These are phyloP conservation scores for Sphaerobolus stellatus DNA, from an alignment of 1,284 basidiomycete species.

Conservation along the genomic window DNA sequence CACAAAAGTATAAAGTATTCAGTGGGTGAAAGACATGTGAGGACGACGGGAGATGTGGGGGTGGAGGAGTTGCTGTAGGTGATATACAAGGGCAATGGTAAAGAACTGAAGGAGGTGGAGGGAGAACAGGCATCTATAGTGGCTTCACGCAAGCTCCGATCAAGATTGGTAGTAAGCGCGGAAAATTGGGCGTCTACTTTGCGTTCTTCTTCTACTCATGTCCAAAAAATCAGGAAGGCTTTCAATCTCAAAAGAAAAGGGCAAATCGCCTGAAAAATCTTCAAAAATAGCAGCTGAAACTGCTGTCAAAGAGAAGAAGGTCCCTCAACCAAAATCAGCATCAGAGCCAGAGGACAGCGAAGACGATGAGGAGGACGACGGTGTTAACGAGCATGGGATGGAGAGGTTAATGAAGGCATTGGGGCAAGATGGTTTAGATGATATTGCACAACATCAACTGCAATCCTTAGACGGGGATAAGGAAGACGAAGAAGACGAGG, in stretches of 20 bases:
- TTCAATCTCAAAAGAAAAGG: background rate
- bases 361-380: conserved; percentile 57
- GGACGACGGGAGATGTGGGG: conserved; percentile 72
- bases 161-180: no score
- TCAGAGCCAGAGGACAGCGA: conserved; percentile 20
- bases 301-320: background rate
- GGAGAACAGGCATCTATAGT: no score
- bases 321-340: background rate
- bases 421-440: conserved; percentile 66
- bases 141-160: no score
- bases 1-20: conserved; percentile 91
- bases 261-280: background rate
- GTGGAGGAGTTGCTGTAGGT: conserved; percentile 61
- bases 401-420: conserved; percentile 63
- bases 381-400: conserved; percentile 59
- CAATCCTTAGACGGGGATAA: conserved; percentile 34
- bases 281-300: background rate
- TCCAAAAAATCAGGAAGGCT: no score
- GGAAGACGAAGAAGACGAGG: background rate
- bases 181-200: no score
- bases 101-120: conserved; percentile 53
- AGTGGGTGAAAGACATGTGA: conserved; percentile 79
- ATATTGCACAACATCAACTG: conserved; percentile 56
- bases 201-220: no score
- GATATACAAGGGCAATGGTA: conserved; percentile 76